Evolutionary conservation across 148 eudicot species (phyloP).

Genomic region (Arctostaphylos glauca): DNA sequence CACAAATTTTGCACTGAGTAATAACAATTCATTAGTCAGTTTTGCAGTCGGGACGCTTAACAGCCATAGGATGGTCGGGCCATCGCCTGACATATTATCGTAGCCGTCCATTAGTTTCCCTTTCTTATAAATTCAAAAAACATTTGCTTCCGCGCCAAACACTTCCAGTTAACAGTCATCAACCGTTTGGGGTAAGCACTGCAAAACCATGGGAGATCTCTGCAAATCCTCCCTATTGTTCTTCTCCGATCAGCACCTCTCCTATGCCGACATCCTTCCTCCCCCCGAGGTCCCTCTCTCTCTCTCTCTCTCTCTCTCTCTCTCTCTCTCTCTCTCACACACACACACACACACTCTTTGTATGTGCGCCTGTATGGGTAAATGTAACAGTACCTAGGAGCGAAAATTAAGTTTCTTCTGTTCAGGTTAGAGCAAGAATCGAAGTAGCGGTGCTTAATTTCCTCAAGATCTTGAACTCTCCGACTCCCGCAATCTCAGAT

Average conservation of each 20-base stretch:
- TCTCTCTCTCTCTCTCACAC: background rate
- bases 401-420: background rate
- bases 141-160: background rate
- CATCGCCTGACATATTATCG: too few species aligned
- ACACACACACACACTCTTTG: background rate
- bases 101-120: too few species aligned
- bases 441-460: conserved; percentile 86
- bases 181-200: background rate
- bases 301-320: conserved; percentile 6
- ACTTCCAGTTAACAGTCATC: background rate
- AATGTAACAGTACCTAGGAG: background rate
- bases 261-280: conserved; percentile 85
- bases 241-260: conserved; percentile 85
- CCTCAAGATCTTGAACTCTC: conserved; percentile 58
- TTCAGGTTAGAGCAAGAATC: conserved; percentile 82
- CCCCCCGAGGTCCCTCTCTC: conserved; percentile 68
- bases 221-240: conserved; percentile 56
- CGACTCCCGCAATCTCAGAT: conserved; percentile 64
- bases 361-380: background rate
- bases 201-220: conserved; percentile 40
- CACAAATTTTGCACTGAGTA: too few species aligned
- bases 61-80: too few species aligned
- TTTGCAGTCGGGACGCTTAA: too few species aligned
- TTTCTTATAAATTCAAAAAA: background rate
- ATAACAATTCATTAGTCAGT: too few species aligned